These are phyloP conservation scores for Fusarium sp. DNA, from an alignment of 2,329 filamentous ascomycete species.

Conservation along the genomic window DNA sequence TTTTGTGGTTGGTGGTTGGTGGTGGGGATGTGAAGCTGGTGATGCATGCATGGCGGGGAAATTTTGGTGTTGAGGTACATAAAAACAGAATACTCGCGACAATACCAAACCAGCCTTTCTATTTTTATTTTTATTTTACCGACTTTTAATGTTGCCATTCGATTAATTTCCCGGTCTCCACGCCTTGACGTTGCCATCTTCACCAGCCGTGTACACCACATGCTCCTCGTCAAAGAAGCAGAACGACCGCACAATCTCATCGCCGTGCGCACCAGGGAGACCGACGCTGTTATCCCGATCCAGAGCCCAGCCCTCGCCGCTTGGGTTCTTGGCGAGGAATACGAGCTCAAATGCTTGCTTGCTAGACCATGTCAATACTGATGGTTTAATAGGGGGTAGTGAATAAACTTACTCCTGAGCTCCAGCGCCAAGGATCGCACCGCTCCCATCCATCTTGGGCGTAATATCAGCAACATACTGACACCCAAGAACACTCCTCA, in stretches of 20 bases:
- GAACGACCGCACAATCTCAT: constrained; percentile 72
- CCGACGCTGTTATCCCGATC: constrained; percentile 66
- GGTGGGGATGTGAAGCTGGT: not conserved
- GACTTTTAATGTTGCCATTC: constrained; percentile 22
- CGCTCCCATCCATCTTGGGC: constrained; percentile 66
- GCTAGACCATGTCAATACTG: constrained; percentile 46
- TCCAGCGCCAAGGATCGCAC: constrained; percentile 73
- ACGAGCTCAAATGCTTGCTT: constrained; percentile 69
- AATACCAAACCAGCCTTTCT: not conserved
- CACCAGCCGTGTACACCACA: constrained; percentile 67
- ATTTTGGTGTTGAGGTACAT: constrained; percentile 7
- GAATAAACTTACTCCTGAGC: constrained; percentile 70
- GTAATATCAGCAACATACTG: constrained; percentile 79
- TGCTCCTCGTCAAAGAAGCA: constrained; percentile 71
- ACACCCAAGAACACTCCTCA: constrained; percentile 72
- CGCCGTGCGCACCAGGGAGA: constrained; percentile 71
- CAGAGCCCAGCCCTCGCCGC: constrained; percentile 61
- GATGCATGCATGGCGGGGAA: not conserved
- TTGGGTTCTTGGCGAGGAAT: constrained; percentile 63
- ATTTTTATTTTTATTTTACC: not conserved
- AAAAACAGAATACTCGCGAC: not conserved
- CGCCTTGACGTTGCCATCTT: constrained; percentile 67
- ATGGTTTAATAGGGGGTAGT: constrained; percentile 44
- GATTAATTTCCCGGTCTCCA: constrained; percentile 56
- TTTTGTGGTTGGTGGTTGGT: not conserved